Conservation (phyloP, 1,284 basidiomycete species). For the Leccinum laetum region DNA sequence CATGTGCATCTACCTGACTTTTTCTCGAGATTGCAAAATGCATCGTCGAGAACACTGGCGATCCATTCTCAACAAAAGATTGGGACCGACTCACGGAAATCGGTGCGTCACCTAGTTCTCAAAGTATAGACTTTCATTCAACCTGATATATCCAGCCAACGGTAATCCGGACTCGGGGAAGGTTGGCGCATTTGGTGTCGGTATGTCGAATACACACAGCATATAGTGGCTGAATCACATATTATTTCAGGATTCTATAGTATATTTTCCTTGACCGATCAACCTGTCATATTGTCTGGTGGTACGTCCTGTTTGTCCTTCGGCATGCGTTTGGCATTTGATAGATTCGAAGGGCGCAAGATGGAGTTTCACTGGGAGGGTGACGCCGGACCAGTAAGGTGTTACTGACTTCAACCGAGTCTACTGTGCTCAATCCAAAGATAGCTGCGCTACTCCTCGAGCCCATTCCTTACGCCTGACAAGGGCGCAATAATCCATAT, state of each 20-base stretch:
- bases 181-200: conserved; percentile 39
- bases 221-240: too few relatives aligned
- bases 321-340: too few relatives aligned
- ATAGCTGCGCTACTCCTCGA: conserved; percentile 43
- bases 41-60: conserved; percentile 87
- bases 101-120: conserved; percentile 40
- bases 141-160: conserved; percentile 48
- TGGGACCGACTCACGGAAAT: conserved; percentile 89
- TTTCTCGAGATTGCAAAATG: conserved; percentile 61
- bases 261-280: neutral
- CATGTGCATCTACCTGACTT: neutral
- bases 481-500: conserved; percentile 86
- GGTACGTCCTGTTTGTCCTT: neutral
- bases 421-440: neutral
- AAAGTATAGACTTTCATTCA: neutral
- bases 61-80: conserved; percentile 74
- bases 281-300: neutral
- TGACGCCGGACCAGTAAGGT: neutral
- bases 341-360: neutral
- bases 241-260: neutral
- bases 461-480: conserved; percentile 50
- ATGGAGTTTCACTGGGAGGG: neutral
- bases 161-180: conserved; percentile 81
- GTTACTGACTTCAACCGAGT: neutral
- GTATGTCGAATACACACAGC: conserved; percentile 55